Conservation (phyloP, 1,284 basidiomycete species). For the Fistulina hepatica region DNA sequence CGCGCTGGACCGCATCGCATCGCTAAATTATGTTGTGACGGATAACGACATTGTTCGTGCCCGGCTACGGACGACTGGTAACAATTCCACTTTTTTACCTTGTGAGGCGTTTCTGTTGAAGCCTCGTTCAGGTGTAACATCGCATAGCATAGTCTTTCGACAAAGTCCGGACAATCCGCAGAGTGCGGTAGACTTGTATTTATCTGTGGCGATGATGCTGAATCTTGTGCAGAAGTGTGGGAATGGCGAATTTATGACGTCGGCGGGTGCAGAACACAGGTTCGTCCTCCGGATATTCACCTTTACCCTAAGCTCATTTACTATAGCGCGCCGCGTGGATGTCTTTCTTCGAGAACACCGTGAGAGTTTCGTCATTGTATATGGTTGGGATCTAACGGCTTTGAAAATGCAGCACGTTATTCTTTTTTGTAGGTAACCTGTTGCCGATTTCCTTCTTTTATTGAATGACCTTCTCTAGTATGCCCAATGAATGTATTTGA, state of each 20-base stretch:
- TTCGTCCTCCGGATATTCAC: slow-evolving; percentile 21
- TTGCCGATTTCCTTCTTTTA: slow-evolving; percentile 3
- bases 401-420: no score
- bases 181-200: neutral
- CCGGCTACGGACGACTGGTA: slow-evolving; percentile 47
- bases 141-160: slow-evolving; percentile 41
- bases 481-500: slow-evolving; percentile 34
- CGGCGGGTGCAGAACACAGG: slow-evolving; percentile 46
- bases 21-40: slow-evolving; percentile 38
- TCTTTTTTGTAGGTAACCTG: slow-evolving; percentile 28
- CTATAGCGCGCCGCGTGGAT: slow-evolving; percentile 47
- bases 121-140: slow-evolving; percentile 26
- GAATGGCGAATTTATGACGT: slow-evolving; percentile 62
- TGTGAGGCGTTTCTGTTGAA: neutral
- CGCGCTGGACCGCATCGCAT: slow-evolving; percentile 46
- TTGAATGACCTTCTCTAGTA: slow-evolving; percentile 10
- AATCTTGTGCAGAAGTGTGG: no score
- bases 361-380: no score
- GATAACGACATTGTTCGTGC: slow-evolving; percentile 58
- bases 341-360: slow-evolving; percentile 52
- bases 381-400: no score
- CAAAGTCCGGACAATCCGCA: slow-evolving; percentile 28
- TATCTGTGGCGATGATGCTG: neutral
- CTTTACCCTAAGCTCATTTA: slow-evolving; percentile 2
- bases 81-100: slow-evolving; percentile 13